Base-by-base conservation (phyloP, 1,284 basidiomycete genomes). In the Lentinula novae-zelandiae region DNA sequence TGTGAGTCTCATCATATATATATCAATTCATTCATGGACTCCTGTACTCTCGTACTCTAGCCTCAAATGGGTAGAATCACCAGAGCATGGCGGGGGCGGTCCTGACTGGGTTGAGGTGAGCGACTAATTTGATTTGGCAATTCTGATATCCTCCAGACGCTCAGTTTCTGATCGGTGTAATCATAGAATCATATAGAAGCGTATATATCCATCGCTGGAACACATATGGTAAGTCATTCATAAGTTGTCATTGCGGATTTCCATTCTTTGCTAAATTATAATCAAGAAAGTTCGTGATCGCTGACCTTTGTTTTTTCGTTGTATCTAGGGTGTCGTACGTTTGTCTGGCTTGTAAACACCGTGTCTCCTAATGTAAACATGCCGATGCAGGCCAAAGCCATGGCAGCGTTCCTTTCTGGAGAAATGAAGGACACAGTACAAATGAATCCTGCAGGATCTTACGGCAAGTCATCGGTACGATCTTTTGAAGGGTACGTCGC, bases 11-110 rank as follows among this genome's bases (percentile, higher is more conserved):
- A 9, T 12, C 27, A 17, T 36, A 12, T 3, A 27, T 13, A 22
- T 42, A 13, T 50, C 6, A 38, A 9, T 39, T 22, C 59, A 36
- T 22, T 59, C 13, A 33, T 36, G 36, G 27, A 42, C 62, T 15
- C 60, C 51, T 12, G 10, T 34, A 49, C 5, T 27, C 12, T 5
- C 2, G 22, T 27, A 27, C 27, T 58, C 1, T 62, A 95, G 92
- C 71, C 82, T 95, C 69, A 98, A 98, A 78, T 98, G 96, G 97
- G 95, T 97, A 0, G 97, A 99, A 74, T 90, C 93, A 0, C 84
- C 90, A 17, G 74, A 80, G 53, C 90, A 90, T 67, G 96, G 96
- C 4, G 85, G 86, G 3, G 96, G 95, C 15, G 97, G 96, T 1
- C 77, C 87, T 1, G 78, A 84, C 36, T 99, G 97, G 97, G 93